phyloP scores from a whole-genome alignment of 202 grass and related monocot species.

The Panicum virgatum region DNA sequence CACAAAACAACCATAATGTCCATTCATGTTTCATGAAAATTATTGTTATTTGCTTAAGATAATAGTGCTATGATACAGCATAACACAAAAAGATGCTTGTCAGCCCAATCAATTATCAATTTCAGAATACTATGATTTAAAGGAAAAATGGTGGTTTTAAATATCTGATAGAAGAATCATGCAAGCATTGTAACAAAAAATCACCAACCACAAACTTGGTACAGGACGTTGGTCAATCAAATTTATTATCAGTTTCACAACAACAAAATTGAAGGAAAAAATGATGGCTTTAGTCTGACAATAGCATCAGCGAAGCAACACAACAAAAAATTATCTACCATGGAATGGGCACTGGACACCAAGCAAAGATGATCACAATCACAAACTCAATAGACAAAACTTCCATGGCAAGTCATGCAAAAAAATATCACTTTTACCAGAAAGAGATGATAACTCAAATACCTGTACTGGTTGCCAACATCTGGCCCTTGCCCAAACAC shows the following conservation, averaged over 20 bases:
- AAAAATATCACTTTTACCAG: not conserved
- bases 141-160: not conserved
- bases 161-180: not conserved
- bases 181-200: not conserved
- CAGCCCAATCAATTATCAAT: not conserved
- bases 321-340: not conserved
- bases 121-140: not conserved
- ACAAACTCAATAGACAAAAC: not conserved
- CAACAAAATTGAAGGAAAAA: not conserved
- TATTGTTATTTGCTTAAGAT: not conserved
- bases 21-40: too few relatives aligned
- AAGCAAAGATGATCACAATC: not conserved
- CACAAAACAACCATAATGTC: not conserved
- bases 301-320: not conserved
- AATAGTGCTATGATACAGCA: not conserved
- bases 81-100: not conserved
- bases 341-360: not conserved
- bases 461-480: conserved; percentile 97
- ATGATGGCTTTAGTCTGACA: not conserved
- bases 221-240: not conserved
- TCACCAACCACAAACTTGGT: not conserved
- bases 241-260: not conserved
- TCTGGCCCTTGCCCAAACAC: conserved; percentile 99
- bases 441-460: not conserved
- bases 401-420: not conserved